These are phyloP conservation scores for Poronia punctata DNA, from an alignment of 495 filamentous ascomycete genomes.

Conservation along the genomic window DNA sequence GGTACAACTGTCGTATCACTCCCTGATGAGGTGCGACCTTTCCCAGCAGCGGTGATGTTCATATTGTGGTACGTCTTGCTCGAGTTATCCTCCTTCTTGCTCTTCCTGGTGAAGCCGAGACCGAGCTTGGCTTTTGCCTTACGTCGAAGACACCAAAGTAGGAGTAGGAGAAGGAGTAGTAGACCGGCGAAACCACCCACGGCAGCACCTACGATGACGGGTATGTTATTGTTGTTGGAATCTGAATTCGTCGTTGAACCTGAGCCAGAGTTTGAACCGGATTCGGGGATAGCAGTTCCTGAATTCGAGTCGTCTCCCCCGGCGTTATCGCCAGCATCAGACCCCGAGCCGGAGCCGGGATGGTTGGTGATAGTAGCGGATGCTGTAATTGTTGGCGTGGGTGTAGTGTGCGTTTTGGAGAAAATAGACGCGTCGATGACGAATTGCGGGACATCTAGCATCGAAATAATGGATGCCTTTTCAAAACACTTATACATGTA, in stretches of 20 bases:
- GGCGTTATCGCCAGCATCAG: neutral
- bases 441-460: conserved; percentile 26
- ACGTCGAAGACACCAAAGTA: neutral
- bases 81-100: conserved; percentile 4
- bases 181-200: conserved; percentile 21
- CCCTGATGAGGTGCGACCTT: conserved; percentile 1
- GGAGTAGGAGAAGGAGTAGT: conserved; percentile 7
- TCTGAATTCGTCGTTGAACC: neutral
- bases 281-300: neutral
- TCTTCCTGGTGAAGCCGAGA: conserved; percentile 16
- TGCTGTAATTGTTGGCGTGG: conserved; percentile 8
- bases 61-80: conserved; percentile 5
- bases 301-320: neutral
- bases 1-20: neutral
- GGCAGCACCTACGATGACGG: conserved; percentile 22
- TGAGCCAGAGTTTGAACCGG: neutral
- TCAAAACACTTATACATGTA: conserved; percentile 33
- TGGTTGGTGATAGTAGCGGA: conserved; percentile 1
- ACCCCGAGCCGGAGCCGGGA: conserved; percentile 1
- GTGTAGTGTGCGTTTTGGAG: conserved; percentile 12
- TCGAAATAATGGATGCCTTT: conserved; percentile 13
- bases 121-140: conserved; percentile 11
- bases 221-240: conserved; percentile 11
- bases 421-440: conserved; percentile 19
- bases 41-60: neutral